Conservation (phyloP, 495 filamentous ascomycete species). For the Neurospora africana region DNA sequence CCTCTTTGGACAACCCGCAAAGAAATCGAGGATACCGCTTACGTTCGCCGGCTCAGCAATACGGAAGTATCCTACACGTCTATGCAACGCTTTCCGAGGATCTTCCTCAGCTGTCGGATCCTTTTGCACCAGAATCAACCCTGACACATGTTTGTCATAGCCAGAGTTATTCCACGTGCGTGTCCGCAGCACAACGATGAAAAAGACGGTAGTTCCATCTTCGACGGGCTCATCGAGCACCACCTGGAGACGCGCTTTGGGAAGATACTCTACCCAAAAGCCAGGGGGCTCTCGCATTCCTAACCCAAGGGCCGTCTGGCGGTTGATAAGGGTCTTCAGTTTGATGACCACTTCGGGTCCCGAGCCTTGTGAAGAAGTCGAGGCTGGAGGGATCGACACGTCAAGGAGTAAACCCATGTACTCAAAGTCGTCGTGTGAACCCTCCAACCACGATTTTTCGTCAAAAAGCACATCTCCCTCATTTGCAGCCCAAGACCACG, state of each 20-base stretch:
- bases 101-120: neutral
- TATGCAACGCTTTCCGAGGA: neutral
- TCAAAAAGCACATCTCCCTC: neutral
- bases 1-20: neutral
- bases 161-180: neutral
- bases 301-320: neutral
- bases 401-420: neutral
- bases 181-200: neutral
- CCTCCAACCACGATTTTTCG: neutral
- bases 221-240: neutral
- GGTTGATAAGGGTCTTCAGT: neutral
- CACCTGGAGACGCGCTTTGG: neutral
- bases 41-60: neutral
- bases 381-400: neutral
- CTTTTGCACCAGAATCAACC: neutral
- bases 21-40: neutral
- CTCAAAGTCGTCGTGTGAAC: neutral
- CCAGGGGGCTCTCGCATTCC: neutral
- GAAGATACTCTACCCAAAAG: neutral
- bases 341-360: neutral
- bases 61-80: neutral
- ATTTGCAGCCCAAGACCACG: neutral
- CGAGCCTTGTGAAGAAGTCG: neutral
- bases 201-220: neutral
- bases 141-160: neutral